Evolutionary conservation across 768 basidiomycete species (phyloP), one percentile per base, ranked within the genome.

Genomic region (Hirschioporus abietinus): DNA sequence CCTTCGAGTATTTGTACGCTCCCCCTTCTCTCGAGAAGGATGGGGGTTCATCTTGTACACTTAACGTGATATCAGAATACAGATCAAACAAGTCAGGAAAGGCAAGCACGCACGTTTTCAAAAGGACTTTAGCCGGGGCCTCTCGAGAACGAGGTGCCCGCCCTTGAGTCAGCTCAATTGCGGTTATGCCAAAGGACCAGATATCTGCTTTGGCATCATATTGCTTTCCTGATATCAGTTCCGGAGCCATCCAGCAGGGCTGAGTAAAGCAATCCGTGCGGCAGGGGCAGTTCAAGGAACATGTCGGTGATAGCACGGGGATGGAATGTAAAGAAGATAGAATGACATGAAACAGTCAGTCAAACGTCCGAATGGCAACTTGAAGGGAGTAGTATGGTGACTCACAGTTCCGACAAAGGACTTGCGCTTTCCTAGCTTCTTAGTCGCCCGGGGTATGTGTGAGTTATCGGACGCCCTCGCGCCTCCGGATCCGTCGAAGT

Each of bases 181-280:
- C 91, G n/a, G 95, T 96, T 67, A 98, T 95, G 15, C 93, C 96
- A 74, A 97, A 92, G 66, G 92, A 95, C 95, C 95, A 98, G 66
- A 98, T 95, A 73, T 98, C 96, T 23, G 93, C 93, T 69, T 88
- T 85, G 15, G 88, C 84, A 73, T 96, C 94, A 74, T 96, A 96
- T 65, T 86, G 85, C 70, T 84, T 85, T 63, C 94, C 91, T 70
- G 90, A 84, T 61, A 98, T 92, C 25, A 97, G 84, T 71, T 98
- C 96, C 1, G 96, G 96, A 0, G 96, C 93, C 95, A 97, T 98
- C 93, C 93, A 97, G 74, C 92, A 93, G 0, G 96, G 96, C 87
- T 88, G 25, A 25, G 5, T 35, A 58, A 12, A 25, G 25, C 58
- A 34, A 63, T 27, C 25, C 26, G 20, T 10, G 18, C 64, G 24